Percentiles rank a stretch among this genome's conserved stretches.
Conservation (phyloP, 208 protist genomes). For the Novymonas esmeraldas region DNA sequence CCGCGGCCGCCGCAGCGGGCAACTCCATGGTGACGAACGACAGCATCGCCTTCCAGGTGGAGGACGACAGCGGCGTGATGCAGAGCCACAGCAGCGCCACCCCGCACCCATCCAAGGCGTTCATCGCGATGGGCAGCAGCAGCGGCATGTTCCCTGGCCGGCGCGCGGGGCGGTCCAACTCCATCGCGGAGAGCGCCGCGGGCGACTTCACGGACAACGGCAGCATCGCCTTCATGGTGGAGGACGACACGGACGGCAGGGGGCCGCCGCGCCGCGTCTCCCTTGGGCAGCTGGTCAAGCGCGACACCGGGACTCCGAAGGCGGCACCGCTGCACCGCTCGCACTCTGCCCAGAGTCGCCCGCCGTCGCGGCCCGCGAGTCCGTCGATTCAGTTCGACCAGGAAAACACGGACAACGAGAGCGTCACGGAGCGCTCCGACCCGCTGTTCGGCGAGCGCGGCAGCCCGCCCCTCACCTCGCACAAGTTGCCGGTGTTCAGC, state of each 20-base stretch:
- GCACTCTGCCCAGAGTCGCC: conserved; percentile 9
- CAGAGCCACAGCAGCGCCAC: neutral
- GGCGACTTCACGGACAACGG: conserved; percentile 27
- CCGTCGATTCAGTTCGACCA: conserved; percentile 22
- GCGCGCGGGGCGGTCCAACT: neutral
- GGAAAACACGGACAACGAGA: conserved; percentile 7
- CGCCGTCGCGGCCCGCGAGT: conserved; percentile 5
- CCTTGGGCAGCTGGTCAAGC: neutral
- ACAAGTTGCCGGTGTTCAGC: neutral
- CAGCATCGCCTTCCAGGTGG: conserved; percentile 36
- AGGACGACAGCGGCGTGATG: conserved; percentile 3
- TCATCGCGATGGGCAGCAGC: neutral
- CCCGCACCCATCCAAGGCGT: neutral
- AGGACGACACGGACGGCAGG: conserved; percentile 14
- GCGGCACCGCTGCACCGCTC: conserved; percentile 3
- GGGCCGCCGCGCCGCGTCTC: neutral
- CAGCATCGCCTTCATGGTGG: conserved; percentile 60
- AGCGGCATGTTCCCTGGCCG: neutral
- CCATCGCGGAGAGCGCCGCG: conserved; percentile 1
- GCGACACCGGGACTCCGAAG: conserved; percentile 2
- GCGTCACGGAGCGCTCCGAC: neutral
- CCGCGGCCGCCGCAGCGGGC: neutral
- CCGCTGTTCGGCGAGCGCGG: neutral
- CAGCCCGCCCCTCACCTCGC: neutral
- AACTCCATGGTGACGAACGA: conserved; percentile 16